Evolutionary conservation across 768 basidiomycete genomes (phyloP).

Genomic region (Trametopsis cervina): DNA sequence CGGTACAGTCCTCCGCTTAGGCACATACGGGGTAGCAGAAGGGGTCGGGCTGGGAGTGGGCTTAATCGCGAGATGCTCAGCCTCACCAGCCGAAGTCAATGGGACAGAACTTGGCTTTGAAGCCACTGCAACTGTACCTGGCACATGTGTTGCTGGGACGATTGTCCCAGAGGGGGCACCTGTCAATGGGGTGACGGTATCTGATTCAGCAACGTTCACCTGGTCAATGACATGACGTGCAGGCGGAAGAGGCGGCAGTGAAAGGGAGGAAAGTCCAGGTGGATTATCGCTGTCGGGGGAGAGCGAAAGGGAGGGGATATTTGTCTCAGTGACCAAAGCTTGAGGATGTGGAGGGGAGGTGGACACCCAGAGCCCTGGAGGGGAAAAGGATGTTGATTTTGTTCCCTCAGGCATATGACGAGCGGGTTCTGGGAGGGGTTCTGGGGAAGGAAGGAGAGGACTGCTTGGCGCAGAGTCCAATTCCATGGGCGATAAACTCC

Average conservation of each 20-base stretch:
- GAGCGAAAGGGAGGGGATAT: not conserved
- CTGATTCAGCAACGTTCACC: no score
- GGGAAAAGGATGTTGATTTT: constrained; percentile 14
- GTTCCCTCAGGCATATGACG: not conserved
- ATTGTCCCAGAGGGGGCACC: no score
- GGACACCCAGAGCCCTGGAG: constrained; percentile 6
- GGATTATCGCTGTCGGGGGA: constrained; percentile 4
- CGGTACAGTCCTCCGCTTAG: constrained; percentile 12
- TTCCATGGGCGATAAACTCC: constrained; percentile 59
- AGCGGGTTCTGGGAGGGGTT: not conserved
- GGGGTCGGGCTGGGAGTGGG: not conserved
- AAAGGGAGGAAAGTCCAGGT: constrained; percentile 1
- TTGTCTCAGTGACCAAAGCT: not conserved
- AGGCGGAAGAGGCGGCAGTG: constrained; percentile 7
- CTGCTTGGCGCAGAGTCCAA: constrained; percentile 42
- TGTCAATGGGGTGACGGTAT: no score
- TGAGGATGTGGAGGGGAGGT: not conserved
- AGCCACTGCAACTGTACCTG: not conserved
- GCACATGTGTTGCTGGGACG: no score
- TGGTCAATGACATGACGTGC: not conserved
- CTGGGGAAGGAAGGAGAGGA: constrained; percentile 22
- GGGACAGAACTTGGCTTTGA: not conserved
- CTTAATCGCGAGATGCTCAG: not conserved
- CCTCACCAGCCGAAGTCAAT: not conserved
- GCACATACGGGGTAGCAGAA: constrained; percentile 7